Base-by-base conservation (phyloP, 2,329 filamentous ascomycete genomes). In the Penicillium expansum region DNA sequence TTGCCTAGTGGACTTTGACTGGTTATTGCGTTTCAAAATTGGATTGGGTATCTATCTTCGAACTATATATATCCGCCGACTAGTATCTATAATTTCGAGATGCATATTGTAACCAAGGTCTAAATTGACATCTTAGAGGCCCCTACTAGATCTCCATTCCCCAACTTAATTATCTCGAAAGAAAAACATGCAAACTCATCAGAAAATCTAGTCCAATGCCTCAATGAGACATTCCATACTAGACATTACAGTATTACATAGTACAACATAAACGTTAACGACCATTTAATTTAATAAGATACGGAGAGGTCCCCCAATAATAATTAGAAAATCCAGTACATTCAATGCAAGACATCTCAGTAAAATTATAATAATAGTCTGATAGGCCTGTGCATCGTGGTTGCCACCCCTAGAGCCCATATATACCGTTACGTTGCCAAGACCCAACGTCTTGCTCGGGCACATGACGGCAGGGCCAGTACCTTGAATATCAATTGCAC, bases 391-490 rank as follows among this genome's bases (percentile, higher is more conserved):
- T 50, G 8, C 6, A 41, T 42, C 18, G 37, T 14, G 18, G 30
- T 33, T 24, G 30, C 20, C 43, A 32, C 30, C 1, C 43, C 27
- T 30, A n/a, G 11, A 29, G 29, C 20, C 6, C 2, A 37, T 33
- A 8, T 38, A 24, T 41, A 27, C 30, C 5, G 14, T 20, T 35
- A 44, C 51, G 27, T 5, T 47, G 50, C 51, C 51, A 54, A 54
- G 51, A 48, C 43, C 43, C 3, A 45, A 53, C 24, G 42, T 18
- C n/a, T 37, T 38, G 32, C 39, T 50, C 32, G 39, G 45, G 32
- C 42, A 43, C 43, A 55, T 56, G 48, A 56, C 41, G 48, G 48
- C 54, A 56, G 35, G 41, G 42, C 48, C 48, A 52, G 42, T 35
- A 39, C 29, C 32, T 37, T 45, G 18, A 51, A 55, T 38, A 44